phyloP scores from a whole-genome alignment of 352 stramenopile genomes.

The Phytophthora aleatoria region DNA sequence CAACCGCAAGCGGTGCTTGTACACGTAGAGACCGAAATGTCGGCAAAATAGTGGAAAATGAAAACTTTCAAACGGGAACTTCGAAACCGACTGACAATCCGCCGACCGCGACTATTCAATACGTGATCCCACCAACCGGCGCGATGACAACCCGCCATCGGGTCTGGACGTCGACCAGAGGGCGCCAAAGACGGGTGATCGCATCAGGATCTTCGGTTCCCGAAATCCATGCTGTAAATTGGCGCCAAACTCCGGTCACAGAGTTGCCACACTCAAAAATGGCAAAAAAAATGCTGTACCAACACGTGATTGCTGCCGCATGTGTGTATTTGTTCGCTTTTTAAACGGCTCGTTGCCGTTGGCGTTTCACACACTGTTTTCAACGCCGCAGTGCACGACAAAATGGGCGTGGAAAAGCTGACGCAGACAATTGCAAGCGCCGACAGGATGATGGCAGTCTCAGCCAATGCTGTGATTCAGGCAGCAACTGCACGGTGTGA shows the following conservation, averaged over 20 bases:
- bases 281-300: constrained; percentile 1
- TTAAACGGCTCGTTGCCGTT: constrained; percentile 3
- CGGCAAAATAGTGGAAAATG: not conserved
- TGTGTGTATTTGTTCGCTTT: constrained; percentile 1
- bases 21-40: not conserved
- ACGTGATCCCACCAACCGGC: constrained; percentile 13
- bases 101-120: constrained; percentile 17
- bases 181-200: constrained; percentile 19
- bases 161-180: constrained; percentile 24
- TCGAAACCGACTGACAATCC: constrained; percentile 15
- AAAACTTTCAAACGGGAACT: not conserved
- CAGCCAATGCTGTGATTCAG: not conserved
- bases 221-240: constrained; percentile 13
- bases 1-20: not conserved
- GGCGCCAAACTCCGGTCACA: constrained; percentile 11
- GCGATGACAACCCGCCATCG: constrained; percentile 32
- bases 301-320: not conserved
- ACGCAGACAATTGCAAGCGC: constrained; percentile 2
- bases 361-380: not conserved
- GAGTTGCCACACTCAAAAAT: constrained; percentile 7
- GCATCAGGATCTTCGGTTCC: constrained; percentile 10
- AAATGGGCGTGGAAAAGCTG: not conserved
- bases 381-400: constrained; percentile 1
- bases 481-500: constrained; percentile 1
- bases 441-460: not conserved